Evolutionary conservation across 306 rosid genomes (phyloP).

Genomic region (Cicer pinnatifidum): DNA sequence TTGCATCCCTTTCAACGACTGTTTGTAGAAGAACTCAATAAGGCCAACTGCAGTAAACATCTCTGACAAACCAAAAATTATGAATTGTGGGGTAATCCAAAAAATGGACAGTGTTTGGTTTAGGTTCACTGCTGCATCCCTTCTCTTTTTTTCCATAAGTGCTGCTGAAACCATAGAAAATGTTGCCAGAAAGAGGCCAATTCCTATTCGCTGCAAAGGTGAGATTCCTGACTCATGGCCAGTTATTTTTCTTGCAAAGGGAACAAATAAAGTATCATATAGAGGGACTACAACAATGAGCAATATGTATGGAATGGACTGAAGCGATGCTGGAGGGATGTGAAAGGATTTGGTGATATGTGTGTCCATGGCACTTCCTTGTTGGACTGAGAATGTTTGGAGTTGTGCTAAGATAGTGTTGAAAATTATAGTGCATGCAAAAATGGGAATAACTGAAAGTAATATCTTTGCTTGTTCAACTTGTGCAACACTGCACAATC

Average conservation of each 20-base stretch:
- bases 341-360: conserved; percentile 64
- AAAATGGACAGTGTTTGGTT: conserved; percentile 70
- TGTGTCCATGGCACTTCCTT: conserved; percentile 86
- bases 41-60: conserved; percentile 90
- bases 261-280: conserved; percentile 82
- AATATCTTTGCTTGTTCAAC: conserved; percentile 81
- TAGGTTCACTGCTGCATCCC: conserved; percentile 59
- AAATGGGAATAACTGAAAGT: conserved; percentile 79
- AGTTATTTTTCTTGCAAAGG: conserved; percentile 73
- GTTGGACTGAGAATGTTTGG: conserved; percentile 97
- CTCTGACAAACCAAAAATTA: conserved; percentile 90
- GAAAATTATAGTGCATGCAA: conserved; percentile 95
- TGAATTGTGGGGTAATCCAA: conserved; percentile 95
- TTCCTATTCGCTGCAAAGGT: conserved; percentile 77
- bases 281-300: conserved; percentile 81
- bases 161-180: conserved; percentile 97
- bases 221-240: conserved; percentile 86
- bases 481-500: conserved; percentile 70
- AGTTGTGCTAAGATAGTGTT: conserved; percentile 96
- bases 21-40: conserved; percentile 88
- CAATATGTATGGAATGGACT: conserved; percentile 84
- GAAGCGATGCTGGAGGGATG: conserved; percentile 95
- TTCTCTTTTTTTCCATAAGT: conserved; percentile 74
- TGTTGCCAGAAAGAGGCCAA: conserved; percentile 81
- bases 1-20: conserved; percentile 80